Base-by-base conservation (phyloP, 495 filamentous ascomycete genomes). In the Penicillium ochrochloron region DNA sequence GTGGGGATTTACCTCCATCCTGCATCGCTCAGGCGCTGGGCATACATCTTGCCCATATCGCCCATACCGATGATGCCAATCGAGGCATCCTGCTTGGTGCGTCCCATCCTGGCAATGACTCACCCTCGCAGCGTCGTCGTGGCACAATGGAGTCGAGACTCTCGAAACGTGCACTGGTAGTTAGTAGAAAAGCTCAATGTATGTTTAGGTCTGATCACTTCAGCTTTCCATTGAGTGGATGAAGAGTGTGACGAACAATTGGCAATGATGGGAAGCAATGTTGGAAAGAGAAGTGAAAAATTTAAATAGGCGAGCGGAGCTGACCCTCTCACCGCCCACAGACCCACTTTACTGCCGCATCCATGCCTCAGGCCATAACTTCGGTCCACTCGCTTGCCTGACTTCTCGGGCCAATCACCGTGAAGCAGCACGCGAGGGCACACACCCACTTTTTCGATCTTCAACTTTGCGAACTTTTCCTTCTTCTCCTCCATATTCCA, bases 41-140 rank as follows among this genome's bases (percentile, higher is more conserved):
- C 91, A 79, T 99, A 99, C 96, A 99, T 96, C 86, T 92, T 97
- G 76, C 95, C 95, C 95, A 99, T 99, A 70, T 97, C 93, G 25
- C 95, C 95, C 93, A 99, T 97, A 35, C 95, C 95, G 72, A 99
- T 97, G 67, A 99, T 93, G 70, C 95, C 95, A 64, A 98, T 86
- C 39, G 83, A 83, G 73, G 89, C 89, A 70, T 82, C 78, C 61
- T 90, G 83, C 83, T 90, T 89, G 51, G 71, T 80, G 60, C 77
- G 77, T 37, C 67, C 73, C 79, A 82, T 81, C 34, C 44, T 68
- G 61, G 57, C 27, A 63, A 57, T 31, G 59, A 51, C 41, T 62
- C 64, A 64, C 35, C 29, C 35, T 7, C 52, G 39, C 53, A 23
- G 29, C 41, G 59, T 57, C 41, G 31, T 34, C 44, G 42, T 9